Evolutionary conservation across 2,329 filamentous ascomycete species (phyloP).

Genomic region (Tothia fuscella): DNA sequence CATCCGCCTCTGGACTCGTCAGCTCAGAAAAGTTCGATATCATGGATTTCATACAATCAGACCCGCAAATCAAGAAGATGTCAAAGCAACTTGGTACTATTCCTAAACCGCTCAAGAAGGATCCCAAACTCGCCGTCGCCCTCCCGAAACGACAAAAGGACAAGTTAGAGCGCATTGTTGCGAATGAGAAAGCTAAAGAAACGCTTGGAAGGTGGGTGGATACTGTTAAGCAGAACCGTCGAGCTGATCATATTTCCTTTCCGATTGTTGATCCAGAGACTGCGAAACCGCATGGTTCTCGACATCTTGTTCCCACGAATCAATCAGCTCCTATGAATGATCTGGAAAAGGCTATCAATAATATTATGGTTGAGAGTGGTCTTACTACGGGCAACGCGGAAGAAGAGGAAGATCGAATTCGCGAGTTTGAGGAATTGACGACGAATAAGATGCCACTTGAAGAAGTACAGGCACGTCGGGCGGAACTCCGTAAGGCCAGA

Average conservation of each 20-base stretch:
- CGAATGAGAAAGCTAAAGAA: slow-evolving; percentile 84
- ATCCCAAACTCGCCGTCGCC: slow-evolving; percentile 61
- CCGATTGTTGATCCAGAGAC: slow-evolving; percentile 65
- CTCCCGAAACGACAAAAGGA: slow-evolving; percentile 80
- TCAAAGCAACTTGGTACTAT: slow-evolving; percentile 8
- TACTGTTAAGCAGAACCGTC: slow-evolving; percentile 85
- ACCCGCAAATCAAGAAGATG: slow-evolving; percentile 58
- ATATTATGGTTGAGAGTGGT: slow-evolving; percentile 82
- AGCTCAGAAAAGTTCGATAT: slow-evolving; percentile 58
- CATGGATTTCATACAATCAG: slow-evolving; percentile 63
- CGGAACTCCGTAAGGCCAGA: slow-evolving; percentile 65
- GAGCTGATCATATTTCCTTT: slow-evolving; percentile 82
- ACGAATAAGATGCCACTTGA: slow-evolving; percentile 60
- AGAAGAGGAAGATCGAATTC: slow-evolving; percentile 50
- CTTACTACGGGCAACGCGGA: slow-evolving; percentile 49
- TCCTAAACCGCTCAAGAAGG: slow-evolving; percentile 47
- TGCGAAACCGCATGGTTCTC: slow-evolving; percentile 46
- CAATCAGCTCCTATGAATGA: slow-evolving; percentile 58
- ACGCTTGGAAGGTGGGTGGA: slow-evolving; percentile 85
- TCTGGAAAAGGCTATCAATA: slow-evolving; percentile 74
- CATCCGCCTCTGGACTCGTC: slow-evolving; percentile 46
- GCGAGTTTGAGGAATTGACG: slow-evolving; percentile 57
- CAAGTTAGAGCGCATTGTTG: slow-evolving; percentile 65
- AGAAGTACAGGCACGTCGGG: slow-evolving; percentile 59
- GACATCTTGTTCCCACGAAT: slow-evolving; percentile 48